Base-by-base conservation (phyloP, 129 eudicot species). In the Artemisia tridentata region DNA sequence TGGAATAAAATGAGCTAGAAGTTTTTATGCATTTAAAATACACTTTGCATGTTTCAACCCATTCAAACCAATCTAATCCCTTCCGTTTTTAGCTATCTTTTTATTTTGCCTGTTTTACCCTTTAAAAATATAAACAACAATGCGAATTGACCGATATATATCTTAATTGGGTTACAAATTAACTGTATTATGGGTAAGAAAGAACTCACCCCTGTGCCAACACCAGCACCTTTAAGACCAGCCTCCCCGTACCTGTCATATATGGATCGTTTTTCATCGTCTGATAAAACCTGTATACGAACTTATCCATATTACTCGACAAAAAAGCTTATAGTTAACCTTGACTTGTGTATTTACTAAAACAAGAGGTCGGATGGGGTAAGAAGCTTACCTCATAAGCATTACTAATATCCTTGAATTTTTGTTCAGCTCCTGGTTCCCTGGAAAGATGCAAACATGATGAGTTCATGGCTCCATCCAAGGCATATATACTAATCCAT, bases 201-300 rank as follows among this genome's bases (percentile, higher is more conserved):
- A 56, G 31, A 56, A 81, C 90, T 86, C 73, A 95, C 99, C 86
- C 95, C 99, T 50, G 71, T 77, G 58, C 96, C 95, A 73, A 81
- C 67, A 59, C 95, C 95, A 49, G 91, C 90, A 41, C 99, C 97
- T 81, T 86, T 95, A 66, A 95, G 99, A 15, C 99, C 99, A 27
- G 89, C 97, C 74, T 90, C 97, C 64, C 99, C 99, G 67, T 90
- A 95, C 59, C 73, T 85, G 77, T 95, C 99, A 73, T 95, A 95
- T 60, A 95, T 86, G 69, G 99, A 90, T 62, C 97, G 96, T 69
- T 95, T 95, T 73, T 95, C 96, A 84, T 95, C 96, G 71, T 95
- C 99, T 15, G 96, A 95, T 78, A 95, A 65, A 76, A 86, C 91
- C 99, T 95, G 85, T 63, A 72, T 5, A 52, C 83, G 23, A 80